Base-by-base conservation (phyloP, 1,284 basidiomycete species). In the Rhodotorula sp. region DNA sequence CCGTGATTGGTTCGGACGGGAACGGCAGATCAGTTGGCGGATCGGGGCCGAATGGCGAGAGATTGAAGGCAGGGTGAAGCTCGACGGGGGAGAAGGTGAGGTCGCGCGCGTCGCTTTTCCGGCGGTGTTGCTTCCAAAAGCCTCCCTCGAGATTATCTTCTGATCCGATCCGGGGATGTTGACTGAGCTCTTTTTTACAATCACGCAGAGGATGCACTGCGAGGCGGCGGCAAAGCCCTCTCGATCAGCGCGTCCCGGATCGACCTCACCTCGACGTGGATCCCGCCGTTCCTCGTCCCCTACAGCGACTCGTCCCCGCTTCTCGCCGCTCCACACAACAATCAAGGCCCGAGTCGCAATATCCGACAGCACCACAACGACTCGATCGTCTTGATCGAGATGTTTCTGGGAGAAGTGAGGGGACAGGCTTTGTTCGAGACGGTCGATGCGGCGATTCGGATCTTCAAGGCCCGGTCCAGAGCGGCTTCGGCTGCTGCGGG, bases 351-450 rank as follows among this genome's bases (percentile, higher is more conserved):
- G 34, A 43, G 38, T 43, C 38, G 38, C 2, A 43, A 43, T 43
- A 43, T 43, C 26, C 55, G 58, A 12, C 48, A 19, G 8, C 63
- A 77, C 43, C 69, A 66, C 60, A 71, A 72, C 64, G 76, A 73
- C 28, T 26, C 68, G 43, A 64, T 68, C 34, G 55, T 74, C 48
- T 49, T 78, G n/a, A 2, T 74, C 50, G 73, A 77, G 34, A 63
- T 47, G 23, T 70, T 67, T 52, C 23, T 78, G 47, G 76, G 77
- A 16, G 64, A 66, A 8, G 50, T 77, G 2, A 66, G 74, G 31
- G 76, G 76, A 5, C 74, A 78, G 34, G 56, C 70, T 0, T 71
- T 66, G n/a, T 73, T 75, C 58, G 73, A 77, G 45, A 70, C 72
- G 34, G 55, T 77, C 69, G 75, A 70, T 56, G 60, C 61, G 8